Conservation (phyloP, 202 grass and related monocot genomes). For the Musa balbisiana region DNA sequence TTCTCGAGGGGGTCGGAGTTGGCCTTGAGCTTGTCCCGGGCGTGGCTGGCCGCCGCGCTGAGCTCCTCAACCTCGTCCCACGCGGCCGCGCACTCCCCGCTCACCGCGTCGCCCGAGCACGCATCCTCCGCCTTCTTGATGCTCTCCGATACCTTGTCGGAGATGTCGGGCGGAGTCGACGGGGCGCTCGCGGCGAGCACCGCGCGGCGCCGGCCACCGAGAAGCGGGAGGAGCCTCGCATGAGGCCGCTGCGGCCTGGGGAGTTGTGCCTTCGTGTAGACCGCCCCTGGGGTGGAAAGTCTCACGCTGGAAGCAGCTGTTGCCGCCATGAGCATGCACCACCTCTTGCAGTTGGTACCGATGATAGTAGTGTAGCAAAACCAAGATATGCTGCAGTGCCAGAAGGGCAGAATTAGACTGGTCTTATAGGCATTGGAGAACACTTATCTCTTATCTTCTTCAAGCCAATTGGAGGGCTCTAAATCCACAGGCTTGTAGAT, state of each 20-base stretch:
- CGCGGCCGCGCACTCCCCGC: conserved; percentile 63
- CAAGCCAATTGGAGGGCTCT: neutral
- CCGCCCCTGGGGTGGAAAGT: neutral
- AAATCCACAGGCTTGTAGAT: neutral
- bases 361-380: too few relatives aligned
- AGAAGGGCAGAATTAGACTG: neutral
- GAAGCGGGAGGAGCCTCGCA: conserved; percentile 1
- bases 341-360: neutral
- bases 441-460: conserved; percentile 6
- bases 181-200: conserved; percentile 39
- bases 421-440: neutral
- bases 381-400: too few relatives aligned
- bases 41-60: conserved; percentile 82
- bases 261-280: neutral
- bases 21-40: conserved; percentile 63
- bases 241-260: conserved; percentile 6
- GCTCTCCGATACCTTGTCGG: conserved; percentile 70
- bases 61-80: conserved; percentile 97
- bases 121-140: conserved; percentile 73
- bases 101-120: conserved; percentile 33
- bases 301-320: neutral
- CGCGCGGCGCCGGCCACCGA: conserved; percentile 20
- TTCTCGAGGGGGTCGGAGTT: conserved; percentile 58
- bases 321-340: neutral
- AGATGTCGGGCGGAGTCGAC: conserved; percentile 57